Evolutionary conservation across 176 grass and related monocot species (phyloP).

Genomic region (Dactylis glomerata): DNA sequence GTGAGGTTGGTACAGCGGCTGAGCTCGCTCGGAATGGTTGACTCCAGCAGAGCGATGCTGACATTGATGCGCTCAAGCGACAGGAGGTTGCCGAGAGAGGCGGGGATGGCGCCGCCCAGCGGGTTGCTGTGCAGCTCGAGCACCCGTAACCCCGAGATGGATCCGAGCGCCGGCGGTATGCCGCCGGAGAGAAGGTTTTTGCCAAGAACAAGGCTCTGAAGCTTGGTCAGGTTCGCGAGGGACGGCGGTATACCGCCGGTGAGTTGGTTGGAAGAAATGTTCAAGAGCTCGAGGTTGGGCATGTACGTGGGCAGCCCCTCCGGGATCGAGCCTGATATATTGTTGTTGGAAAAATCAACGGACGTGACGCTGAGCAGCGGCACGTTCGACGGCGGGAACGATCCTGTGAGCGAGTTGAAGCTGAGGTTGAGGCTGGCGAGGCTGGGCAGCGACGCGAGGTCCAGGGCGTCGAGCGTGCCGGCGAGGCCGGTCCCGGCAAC

Average conservation of each 20-base stretch:
- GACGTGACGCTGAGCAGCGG: slow-evolving; percentile 49
- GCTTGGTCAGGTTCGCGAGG: slow-evolving; percentile 34
- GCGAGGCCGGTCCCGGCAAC: slow-evolving; percentile 37
- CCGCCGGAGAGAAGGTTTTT: slow-evolving; percentile 45
- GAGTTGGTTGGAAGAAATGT: slow-evolving; percentile 46
- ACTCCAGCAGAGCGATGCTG: slow-evolving; percentile 38
- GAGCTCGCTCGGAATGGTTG: slow-evolving; percentile 56
- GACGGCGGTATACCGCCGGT: slow-evolving; percentile 37
- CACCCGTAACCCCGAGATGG: slow-evolving; percentile 33
- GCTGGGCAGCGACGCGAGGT: slow-evolving; percentile 42
- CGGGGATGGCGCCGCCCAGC: slow-evolving; percentile 49
- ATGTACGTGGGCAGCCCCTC: slow-evolving; percentile 21
- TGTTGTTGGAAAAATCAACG: slow-evolving; percentile 61
- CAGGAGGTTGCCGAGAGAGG: slow-evolving; percentile 50
- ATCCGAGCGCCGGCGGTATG: slow-evolving; percentile 44
- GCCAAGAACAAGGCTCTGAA: slow-evolving; percentile 46
- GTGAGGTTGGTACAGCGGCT: slow-evolving; percentile 53
- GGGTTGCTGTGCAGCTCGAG: slow-evolving; percentile 56
- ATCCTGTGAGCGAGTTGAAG: slow-evolving; percentile 53
- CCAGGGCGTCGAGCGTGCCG: slow-evolving; percentile 57
- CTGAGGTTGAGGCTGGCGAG: slow-evolving; percentile 64
- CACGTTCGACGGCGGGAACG: slow-evolving; percentile 32
- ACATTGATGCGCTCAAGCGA: slow-evolving; percentile 51
- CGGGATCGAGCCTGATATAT: slow-evolving; percentile 36
- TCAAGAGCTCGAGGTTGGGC: slow-evolving; percentile 46